phyloP scores from a whole-genome alignment of 2,329 filamentous ascomycete genomes.

The Talaromyces sp. region DNA sequence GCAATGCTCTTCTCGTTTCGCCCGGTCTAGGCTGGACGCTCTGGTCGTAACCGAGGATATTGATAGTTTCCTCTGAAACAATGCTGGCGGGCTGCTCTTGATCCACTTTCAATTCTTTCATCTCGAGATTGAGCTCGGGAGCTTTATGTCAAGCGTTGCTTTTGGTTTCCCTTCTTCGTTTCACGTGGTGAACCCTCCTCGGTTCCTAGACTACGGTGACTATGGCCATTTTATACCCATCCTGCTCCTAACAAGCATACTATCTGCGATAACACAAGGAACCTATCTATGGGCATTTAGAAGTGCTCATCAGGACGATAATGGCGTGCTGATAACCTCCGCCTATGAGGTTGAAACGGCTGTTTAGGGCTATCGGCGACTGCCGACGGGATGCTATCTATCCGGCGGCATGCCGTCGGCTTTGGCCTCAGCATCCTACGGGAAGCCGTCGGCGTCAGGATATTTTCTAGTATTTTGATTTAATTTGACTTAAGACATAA shows the following conservation, averaged over 20 bases:
- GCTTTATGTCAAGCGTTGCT: neutral
- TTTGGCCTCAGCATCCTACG: constrained; percentile 3
- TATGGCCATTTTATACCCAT: neutral
- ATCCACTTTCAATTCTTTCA: neutral
- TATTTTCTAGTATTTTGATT: neutral
- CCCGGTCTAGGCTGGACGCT: neutral
- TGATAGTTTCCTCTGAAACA: neutral
- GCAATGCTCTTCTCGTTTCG: neutral
- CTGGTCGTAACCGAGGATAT: constrained; percentile 5
- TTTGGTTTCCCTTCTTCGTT: neutral
- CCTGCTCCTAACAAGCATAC: neutral
- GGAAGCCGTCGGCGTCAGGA: neutral
- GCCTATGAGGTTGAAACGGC: constrained; percentile 1
- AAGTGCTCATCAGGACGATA: constrained; percentile 13
- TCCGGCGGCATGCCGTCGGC: constrained; percentile 14
- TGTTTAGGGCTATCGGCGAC: neutral
- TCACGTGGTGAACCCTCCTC: neutral
- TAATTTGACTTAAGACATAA: neutral
- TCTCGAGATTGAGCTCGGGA: neutral
- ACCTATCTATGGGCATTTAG: neutral
- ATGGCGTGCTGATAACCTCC: constrained; percentile 10
- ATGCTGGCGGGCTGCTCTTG: neutral
- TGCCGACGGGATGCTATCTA: constrained; percentile 2
- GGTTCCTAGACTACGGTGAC: neutral
- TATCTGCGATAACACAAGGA: neutral